Conservation (phyloP, 1,284 basidiomycete species). For the Mycena citricolor region DNA sequence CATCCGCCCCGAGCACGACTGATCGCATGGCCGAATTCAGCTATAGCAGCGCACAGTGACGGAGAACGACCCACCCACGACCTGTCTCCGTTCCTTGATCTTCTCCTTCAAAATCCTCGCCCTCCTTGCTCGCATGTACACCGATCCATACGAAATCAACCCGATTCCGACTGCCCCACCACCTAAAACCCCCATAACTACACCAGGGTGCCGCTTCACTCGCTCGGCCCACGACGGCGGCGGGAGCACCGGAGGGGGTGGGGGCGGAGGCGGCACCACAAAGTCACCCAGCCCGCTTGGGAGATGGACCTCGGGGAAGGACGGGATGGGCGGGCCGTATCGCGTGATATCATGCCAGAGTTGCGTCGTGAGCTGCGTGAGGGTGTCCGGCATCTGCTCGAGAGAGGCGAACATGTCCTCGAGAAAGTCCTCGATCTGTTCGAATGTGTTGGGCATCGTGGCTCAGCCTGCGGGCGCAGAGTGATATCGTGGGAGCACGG, state of each 20-base stretch:
- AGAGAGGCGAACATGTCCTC: conserved; percentile 42
- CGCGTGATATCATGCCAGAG: conserved; percentile 77
- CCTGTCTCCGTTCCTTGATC: conserved; percentile 56
- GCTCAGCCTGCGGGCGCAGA: too few relatives aligned
- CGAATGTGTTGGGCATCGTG: conserved; percentile 39
- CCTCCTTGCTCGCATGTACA: conserved; percentile 29
- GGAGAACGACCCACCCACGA: conserved; percentile 56
- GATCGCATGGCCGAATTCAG: conserved; percentile 20
- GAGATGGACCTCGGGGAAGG: conserved; percentile 60
- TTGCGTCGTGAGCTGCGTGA: conserved; percentile 71
- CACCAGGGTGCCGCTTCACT: conserved; percentile 59
- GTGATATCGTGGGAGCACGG: too few relatives aligned
- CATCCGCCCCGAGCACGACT: conserved; percentile 82
- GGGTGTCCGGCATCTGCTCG: conserved; percentile 63
- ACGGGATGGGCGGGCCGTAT: conserved; percentile 70
- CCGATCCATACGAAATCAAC: conserved; percentile 52
- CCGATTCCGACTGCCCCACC: conserved; percentile 60
- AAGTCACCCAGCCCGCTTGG: conserved; percentile 56
- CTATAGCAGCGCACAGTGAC: neutral
- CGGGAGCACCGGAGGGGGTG: conserved; percentile 55
- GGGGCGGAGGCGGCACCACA: conserved; percentile 69
- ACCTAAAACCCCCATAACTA: conserved; percentile 48
- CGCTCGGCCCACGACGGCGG: conserved; percentile 47
- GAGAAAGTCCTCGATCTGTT: conserved; percentile 71
- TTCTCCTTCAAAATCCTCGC: conserved; percentile 35